Evolutionary conservation across 805 yeast genomes (phyloP), one percentile per base, ranked within the genome.

Genomic region (Phaffomyces antillensis): DNA sequence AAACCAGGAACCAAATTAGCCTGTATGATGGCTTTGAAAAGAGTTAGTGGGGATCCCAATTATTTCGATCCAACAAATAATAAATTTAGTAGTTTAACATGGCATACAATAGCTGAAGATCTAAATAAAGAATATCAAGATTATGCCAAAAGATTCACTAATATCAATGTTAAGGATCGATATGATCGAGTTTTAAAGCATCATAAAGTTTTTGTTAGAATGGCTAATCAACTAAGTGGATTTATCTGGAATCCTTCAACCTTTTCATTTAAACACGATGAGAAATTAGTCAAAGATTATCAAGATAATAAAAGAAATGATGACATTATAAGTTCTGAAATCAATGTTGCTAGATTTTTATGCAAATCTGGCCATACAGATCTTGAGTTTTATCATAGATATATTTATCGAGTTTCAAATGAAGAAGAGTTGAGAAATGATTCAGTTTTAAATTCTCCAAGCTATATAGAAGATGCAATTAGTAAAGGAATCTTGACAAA

Each of bases 1-100:
- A 58, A 54, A 45, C 59, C 61, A 1, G 57, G 60, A 20, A 56
- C 56, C 7, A 57, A 57, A 37, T 37, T 57, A 16, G 61, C 61
- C 0, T 55, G 61, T 41, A 56, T 57, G 56, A 57, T 57, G 51
- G 51, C 52, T 2, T 36, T 57, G 30, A 54, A 49, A 25, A 23
- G 49, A 25, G 46, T 53, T 2, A 37, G 52, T 2, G 23, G 45
- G 2, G 54, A 54, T 36, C 46, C 52, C n/a, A 54, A 50, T 5
- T 54, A 43, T 40, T 57, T 47, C 23, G 56, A 57, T 28, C 33
- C 40, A 2, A 15, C 37, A 3, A 41, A 41, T 5, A 48, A 48
- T 16, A 53, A 46, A 31, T 57, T 49, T 39, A 44, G 45, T 20
- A 46, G 56, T 6, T 36, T 48, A 3, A 47, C 59, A 13, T 57